Conservation (phyloP, 202 grass and related monocot species). For the Setaria italica region DNA sequence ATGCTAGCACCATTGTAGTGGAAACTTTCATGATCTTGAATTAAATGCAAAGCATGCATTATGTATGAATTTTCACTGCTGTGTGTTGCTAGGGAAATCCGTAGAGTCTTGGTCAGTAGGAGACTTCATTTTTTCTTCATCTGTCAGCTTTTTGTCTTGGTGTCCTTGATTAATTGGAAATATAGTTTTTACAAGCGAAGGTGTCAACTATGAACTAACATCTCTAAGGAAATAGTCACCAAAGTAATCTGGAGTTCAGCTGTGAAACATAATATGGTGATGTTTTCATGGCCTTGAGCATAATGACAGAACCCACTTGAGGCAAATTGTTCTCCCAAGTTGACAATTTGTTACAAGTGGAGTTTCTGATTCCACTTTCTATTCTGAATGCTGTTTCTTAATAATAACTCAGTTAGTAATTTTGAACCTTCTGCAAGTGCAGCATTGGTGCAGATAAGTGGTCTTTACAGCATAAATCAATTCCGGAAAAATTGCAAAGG, state of each 20-base stretch:
- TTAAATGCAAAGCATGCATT: neutral
- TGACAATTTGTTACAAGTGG: conserved; percentile 14
- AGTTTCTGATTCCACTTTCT: conserved; percentile 22
- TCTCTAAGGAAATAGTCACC: too few species aligned
- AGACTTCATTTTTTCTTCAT: conserved; percentile 20
- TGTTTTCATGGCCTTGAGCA: conserved; percentile 16
- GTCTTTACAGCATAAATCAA: conserved; percentile 74
- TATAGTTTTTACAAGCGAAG: neutral
- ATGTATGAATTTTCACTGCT: neutral
- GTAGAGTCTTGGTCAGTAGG: neutral
- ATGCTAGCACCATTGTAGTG: neutral
- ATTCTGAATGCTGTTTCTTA: conserved; percentile 12
- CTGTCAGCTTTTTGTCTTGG: conserved; percentile 8
- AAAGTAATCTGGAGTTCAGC: too few species aligned
- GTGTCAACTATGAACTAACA: neutral
- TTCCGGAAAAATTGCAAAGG: conserved; percentile 75
- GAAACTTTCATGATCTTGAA: neutral
- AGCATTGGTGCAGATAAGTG: conserved; percentile 84
- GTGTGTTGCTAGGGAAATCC: neutral
- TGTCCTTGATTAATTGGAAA: conserved; percentile 15
- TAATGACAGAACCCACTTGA: neutral
- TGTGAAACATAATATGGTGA: too few species aligned
- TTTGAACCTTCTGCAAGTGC: conserved; percentile 45
- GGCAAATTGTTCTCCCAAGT: conserved; percentile 14
- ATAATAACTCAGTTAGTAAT: neutral